A percentile compares a stretch with the other conserved stretches of the same genome.
Conservation (phyloP, 2,329 filamentous ascomycete genomes). For the Ustulina deusta region DNA sequence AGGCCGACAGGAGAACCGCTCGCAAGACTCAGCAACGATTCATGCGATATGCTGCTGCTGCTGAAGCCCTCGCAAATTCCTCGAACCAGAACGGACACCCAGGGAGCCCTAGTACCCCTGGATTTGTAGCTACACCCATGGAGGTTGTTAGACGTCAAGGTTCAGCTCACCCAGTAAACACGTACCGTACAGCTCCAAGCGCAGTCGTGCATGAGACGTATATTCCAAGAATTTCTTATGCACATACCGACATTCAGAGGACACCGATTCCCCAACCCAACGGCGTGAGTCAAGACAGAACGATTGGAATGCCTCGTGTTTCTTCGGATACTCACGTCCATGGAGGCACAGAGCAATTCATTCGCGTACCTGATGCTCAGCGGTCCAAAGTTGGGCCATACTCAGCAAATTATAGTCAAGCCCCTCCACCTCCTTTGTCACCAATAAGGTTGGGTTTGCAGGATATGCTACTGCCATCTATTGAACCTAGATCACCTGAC, state of each 20-base stretch:
- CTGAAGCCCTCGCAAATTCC: conserved; percentile 48
- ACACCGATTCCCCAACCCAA: conserved; percentile 7
- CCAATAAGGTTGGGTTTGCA: conserved; percentile 48
- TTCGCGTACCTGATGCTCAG: conserved; percentile 44
- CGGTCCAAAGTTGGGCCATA: conserved; percentile 52
- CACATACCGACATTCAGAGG: conserved; percentile 24
- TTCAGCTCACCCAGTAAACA: conserved; percentile 35
- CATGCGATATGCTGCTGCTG: conserved; percentile 52
- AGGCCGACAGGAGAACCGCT: conserved; percentile 46
- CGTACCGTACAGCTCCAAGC: conserved; percentile 26
- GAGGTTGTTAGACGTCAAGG: conserved; percentile 43
- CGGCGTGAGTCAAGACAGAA: conserved; percentile 8
- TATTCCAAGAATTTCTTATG: conserved; percentile 20
- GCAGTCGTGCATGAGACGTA: conserved; percentile 22
- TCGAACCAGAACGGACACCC: conserved; percentile 34
- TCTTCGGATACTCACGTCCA: conserved; percentile 31
- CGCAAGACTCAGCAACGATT: conserved; percentile 50
- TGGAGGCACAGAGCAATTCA: conserved; percentile 40
- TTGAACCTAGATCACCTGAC: conserved; percentile 50
- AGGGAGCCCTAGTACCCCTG: conserved; percentile 37
- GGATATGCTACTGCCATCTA: conserved; percentile 51
- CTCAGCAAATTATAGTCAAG: conserved; percentile 32
- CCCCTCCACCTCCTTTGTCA: conserved; percentile 42
- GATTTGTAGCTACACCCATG: conserved; percentile 36
- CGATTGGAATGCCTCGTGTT: conserved; percentile 25